Percentiles rank a stretch among this genome's conserved stretches.
phyloP scores from a whole-genome alignment of 768 basidiomycete genomes.

The Mycena albidolilacea region DNA sequence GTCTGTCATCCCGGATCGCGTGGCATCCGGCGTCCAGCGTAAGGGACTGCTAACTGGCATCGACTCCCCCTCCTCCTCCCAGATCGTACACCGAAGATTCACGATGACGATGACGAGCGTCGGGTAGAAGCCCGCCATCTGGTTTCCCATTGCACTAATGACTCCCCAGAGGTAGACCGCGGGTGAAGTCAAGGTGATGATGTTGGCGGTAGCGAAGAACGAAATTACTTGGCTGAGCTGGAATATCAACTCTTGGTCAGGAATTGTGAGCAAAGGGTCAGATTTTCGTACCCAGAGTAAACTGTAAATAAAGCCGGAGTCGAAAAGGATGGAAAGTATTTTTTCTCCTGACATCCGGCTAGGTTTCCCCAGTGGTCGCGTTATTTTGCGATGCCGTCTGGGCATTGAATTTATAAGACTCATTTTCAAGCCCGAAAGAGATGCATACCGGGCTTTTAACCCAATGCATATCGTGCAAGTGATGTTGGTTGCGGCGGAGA shows the following conservation, averaged over 20 bases:
- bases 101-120: too few species aligned
- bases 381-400: slow-evolving; percentile 25
- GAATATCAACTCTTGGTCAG: slow-evolving; percentile 27
- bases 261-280: slow-evolving; percentile 22
- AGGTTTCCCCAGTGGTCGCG: slow-evolving; percentile 23
- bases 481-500: slow-evolving; percentile 29
- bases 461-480: slow-evolving; percentile 29
- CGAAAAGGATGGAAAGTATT: slow-evolving; percentile 27
- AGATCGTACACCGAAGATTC: slow-evolving; percentile 20
- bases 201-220: slow-evolving; percentile 19
- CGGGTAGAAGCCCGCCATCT: background rate
- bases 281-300: slow-evolving; percentile 27
- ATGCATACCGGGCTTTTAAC: slow-evolving; percentile 29
- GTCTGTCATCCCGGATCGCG: slow-evolving; percentile 28
- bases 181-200: slow-evolving; percentile 28
- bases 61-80: slow-evolving; percentile 20
- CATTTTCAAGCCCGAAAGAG: slow-evolving; percentile 21
- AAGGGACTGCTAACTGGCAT: slow-evolving; percentile 22
- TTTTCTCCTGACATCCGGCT: slow-evolving; percentile 25
- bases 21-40: slow-evolving; percentile 24
- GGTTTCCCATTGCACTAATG: slow-evolving; percentile 26
- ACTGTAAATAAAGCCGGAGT: slow-evolving; percentile 28
- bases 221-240: slow-evolving; percentile 27
- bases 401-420: slow-evolving; percentile 12
- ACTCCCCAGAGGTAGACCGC: slow-evolving; percentile 29